These are phyloP conservation scores for Calonectria leucothoes DNA, from an alignment of 2,329 filamentous ascomycete species.

Conservation along the genomic window DNA sequence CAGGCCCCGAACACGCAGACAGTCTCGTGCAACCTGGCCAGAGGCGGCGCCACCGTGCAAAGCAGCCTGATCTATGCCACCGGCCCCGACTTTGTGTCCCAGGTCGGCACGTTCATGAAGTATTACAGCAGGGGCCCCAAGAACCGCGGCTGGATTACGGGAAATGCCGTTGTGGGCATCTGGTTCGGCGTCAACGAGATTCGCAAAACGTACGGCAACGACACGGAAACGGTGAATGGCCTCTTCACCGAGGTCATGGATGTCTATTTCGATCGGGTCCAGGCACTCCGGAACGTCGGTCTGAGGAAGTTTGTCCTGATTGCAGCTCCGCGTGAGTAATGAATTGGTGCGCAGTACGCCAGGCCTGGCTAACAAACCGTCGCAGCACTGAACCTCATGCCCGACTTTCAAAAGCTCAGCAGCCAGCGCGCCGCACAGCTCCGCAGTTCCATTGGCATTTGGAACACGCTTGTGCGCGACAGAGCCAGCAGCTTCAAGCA, in stretches of 20 bases:
- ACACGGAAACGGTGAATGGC: conserved; percentile 36
- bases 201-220: conserved; percentile 57
- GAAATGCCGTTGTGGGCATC: conserved; percentile 56
- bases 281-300: conserved; percentile 62
- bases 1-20: neutral
- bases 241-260: conserved; percentile 54
- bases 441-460: conserved; percentile 54
- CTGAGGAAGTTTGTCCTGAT: conserved; percentile 69
- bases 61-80: conserved; percentile 64
- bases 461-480: conserved; percentile 49
- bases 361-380: neutral
- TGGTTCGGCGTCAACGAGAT: conserved; percentile 70
- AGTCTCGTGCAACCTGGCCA: conserved; percentile 65
- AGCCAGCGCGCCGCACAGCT: no score
- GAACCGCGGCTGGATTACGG: conserved; percentile 54
- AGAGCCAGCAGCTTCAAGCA: conserved; percentile 46
- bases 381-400: neutral
- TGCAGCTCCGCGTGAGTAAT: conserved; percentile 63
- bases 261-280: conserved; percentile 54
- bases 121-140: conserved; percentile 46
- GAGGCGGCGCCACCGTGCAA: conserved; percentile 65
- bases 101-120: conserved; percentile 44
- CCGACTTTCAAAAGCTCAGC: neutral
- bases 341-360: no score
- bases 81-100: conserved; percentile 37